These are phyloP conservation scores for Aspergillus cejpii DNA, from an alignment of 2,329 filamentous ascomycete species.

Conservation along the genomic window DNA sequence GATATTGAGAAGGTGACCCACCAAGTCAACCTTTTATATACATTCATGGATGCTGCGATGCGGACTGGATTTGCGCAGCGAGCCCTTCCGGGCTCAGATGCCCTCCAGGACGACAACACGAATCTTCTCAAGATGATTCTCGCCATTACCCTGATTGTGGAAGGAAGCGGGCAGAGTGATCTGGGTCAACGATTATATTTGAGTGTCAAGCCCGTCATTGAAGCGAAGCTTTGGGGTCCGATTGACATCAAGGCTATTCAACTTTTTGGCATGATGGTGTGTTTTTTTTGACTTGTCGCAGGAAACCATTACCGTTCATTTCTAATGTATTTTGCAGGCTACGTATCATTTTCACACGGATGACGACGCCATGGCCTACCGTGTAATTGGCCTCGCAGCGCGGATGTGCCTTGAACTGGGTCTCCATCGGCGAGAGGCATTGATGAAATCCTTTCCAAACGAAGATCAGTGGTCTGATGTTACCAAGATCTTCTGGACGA, in stretches of 20 bases:
- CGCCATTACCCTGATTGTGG: slow-evolving; percentile 68
- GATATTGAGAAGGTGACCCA: slow-evolving; percentile 64
- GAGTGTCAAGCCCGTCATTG: slow-evolving; percentile 64
- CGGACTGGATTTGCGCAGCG: slow-evolving; percentile 53
- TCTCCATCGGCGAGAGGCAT: slow-evolving; percentile 69
- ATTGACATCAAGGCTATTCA: slow-evolving; percentile 54
- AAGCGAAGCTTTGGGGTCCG: slow-evolving; percentile 55
- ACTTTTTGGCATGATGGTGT: slow-evolving; percentile 48
- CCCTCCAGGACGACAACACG: slow-evolving; percentile 57
- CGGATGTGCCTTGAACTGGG: slow-evolving; percentile 75
- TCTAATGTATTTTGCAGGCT: slow-evolving; percentile 40
- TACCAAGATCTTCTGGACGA: slow-evolving; percentile 73
- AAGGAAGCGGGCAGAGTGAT: slow-evolving; percentile 71
- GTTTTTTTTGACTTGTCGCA: slow-evolving; percentile 6
- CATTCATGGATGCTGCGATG: slow-evolving; percentile 64
- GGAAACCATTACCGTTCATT: not conserved
- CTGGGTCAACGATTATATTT: slow-evolving; percentile 67
- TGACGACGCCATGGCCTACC: slow-evolving; percentile 79
- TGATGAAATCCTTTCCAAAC: slow-evolving; percentile 60
- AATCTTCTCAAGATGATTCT: slow-evolving; percentile 76
- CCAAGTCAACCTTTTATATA: slow-evolving; percentile 63
- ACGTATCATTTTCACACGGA: slow-evolving; percentile 80
- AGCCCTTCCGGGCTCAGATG: slow-evolving; percentile 50
- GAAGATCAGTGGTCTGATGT: slow-evolving; percentile 62
- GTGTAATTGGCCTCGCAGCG: slow-evolving; percentile 74